Conservation (phyloP, 75 land plant species). For the Ceratopteris richardii region DNA sequence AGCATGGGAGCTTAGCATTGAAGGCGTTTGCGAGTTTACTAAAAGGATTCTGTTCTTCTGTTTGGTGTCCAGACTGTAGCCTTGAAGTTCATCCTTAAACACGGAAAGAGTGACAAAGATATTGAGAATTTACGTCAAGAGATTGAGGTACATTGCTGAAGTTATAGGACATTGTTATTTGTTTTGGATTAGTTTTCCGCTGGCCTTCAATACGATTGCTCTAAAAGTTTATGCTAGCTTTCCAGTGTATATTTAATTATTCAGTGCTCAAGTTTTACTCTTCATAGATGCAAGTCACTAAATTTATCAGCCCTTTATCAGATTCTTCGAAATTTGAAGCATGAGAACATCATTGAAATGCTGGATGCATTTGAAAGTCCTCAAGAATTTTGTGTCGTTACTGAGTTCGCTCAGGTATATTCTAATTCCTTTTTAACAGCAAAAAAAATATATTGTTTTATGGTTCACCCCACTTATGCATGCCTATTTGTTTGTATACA, state of each 20-base stretch:
- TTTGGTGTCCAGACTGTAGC: slow-evolving; percentile 72
- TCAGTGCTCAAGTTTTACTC: too few species aligned
- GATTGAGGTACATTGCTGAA: slow-evolving; percentile 60
- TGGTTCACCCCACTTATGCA: not conserved
- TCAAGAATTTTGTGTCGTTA: slow-evolving; percentile 95
- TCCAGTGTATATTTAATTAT: too few species aligned
- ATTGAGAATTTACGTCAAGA: slow-evolving; percentile 88
- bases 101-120: slow-evolving; percentile 97
- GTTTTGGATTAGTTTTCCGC: too few species aligned
- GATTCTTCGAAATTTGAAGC: slow-evolving; percentile 92
- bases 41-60: too few species aligned
- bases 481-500: too few species aligned
- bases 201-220: too few species aligned
- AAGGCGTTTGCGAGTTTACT: too few species aligned
- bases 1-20: too few species aligned
- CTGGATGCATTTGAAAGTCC: slow-evolving; percentile 95
- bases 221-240: too few species aligned
- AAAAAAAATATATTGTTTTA: too few species aligned
- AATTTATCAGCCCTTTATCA: slow-evolving; percentile 17
- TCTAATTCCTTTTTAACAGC: not conserved
- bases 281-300: too few species aligned
- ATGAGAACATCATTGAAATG: slow-evolving; percentile 97
- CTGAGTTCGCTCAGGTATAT: slow-evolving; percentile 93
- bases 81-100: slow-evolving; percentile 92
- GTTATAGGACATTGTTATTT: not conserved